Conservation (phyloP, 352 stramenopile genomes). For the Aphanomyces euteiches region DNA sequence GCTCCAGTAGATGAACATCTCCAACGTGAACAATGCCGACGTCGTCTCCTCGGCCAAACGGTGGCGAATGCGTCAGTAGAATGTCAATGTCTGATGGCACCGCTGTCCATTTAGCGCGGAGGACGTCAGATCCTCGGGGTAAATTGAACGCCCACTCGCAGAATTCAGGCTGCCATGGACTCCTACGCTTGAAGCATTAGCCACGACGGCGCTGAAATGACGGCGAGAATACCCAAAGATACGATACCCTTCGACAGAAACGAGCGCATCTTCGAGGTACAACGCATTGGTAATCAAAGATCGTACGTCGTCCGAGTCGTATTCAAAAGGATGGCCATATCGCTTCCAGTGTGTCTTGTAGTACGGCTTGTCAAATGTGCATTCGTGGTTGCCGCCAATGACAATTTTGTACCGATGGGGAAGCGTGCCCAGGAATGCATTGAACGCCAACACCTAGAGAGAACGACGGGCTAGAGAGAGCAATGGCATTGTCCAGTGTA, state of each 20-base stretch:
- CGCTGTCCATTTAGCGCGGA: constrained; percentile 66
- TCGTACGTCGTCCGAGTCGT: constrained; percentile 62
- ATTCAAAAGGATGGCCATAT: constrained; percentile 64
- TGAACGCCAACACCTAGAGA: constrained; percentile 31
- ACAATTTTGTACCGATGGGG: constrained; percentile 35
- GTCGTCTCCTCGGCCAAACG: constrained; percentile 79
- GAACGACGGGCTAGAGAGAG: neutral
- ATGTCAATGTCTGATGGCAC: constrained; percentile 78
- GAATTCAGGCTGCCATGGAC: constrained; percentile 79
- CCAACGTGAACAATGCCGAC: constrained; percentile 60
- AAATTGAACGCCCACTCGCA: constrained; percentile 84
- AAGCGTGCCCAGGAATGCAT: constrained; percentile 24
- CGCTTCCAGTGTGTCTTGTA: constrained; percentile 67
- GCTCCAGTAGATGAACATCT: constrained; percentile 72
- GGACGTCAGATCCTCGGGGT: constrained; percentile 50
- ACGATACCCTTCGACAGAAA: constrained; percentile 65
- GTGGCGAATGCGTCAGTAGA: constrained; percentile 86
- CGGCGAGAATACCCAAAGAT: constrained; percentile 57
- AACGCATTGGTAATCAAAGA: constrained; percentile 68
- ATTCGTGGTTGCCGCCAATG: constrained; percentile 35
- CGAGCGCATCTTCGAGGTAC: constrained; percentile 72
- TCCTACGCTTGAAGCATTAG: constrained; percentile 31
- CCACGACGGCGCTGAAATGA: neutral
- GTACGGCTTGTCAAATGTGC: constrained; percentile 61
- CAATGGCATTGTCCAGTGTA: constrained; percentile 6